Conservation (phyloP, 495 filamentous ascomycete genomes). For the Penicillium ochrochloron region DNA sequence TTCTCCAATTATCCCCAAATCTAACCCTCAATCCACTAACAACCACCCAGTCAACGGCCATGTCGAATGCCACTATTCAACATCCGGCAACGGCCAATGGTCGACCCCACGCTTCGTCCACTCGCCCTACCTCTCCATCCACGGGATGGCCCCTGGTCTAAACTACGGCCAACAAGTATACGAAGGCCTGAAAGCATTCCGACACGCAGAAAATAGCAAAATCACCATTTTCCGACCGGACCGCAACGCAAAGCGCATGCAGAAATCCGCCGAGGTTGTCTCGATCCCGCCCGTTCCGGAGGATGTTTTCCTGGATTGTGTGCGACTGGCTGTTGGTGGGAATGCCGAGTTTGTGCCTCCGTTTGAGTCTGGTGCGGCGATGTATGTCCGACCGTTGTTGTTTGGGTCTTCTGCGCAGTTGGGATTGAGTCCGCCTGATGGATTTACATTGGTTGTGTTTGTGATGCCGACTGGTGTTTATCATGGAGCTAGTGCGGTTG, state of each 20-base stretch:
- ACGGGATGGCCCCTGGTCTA: constrained; percentile 86
- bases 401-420: constrained; percentile 83
- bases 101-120: constrained; percentile 70
- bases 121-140: constrained; percentile 79
- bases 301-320: constrained; percentile 70
- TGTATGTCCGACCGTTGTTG: constrained; percentile 88
- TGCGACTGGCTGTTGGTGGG: constrained; percentile 76
- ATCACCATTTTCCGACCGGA: constrained; percentile 83
- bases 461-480: constrained; percentile 88
- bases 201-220: constrained; percentile 56
- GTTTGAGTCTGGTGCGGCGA: constrained; percentile 77
- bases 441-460: constrained; percentile 85
- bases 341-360: constrained; percentile 91
- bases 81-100: constrained; percentile 62
- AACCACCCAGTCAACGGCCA: constrained; percentile 33
- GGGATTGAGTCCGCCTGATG: constrained; percentile 80
- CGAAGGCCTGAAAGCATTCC: constrained; percentile 92
- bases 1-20: not conserved
- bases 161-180: constrained; percentile 96
- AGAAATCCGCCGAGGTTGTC: constrained; percentile 74
- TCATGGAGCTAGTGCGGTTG: constrained; percentile 81
- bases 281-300: constrained; percentile 78
- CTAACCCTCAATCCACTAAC: constrained; percentile 7
- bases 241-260: constrained; percentile 80
- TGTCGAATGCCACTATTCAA: constrained; percentile 41